Evolutionary conservation across 2,329 filamentous ascomycete species (phyloP).

Genomic region (Ampelomyces quisqualis): DNA sequence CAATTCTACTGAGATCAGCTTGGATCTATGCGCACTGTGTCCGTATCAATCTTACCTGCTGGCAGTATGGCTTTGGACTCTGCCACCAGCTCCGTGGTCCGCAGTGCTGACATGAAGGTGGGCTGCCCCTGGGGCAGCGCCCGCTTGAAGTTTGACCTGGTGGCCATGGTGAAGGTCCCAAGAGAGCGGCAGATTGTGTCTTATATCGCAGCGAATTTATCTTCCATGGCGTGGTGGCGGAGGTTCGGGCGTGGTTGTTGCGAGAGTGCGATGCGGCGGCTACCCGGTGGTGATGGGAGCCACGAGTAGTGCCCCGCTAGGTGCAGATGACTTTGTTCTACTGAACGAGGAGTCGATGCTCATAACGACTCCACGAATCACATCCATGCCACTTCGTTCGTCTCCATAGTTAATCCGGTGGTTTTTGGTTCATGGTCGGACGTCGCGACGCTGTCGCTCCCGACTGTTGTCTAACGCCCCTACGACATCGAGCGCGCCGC

Average conservation of each 20-base stretch:
- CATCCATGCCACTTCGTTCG: no score
- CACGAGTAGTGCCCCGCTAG: background rate
- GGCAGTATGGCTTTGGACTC: slow-evolving; percentile 77
- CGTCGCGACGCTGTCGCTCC: no score
- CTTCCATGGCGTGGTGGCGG: slow-evolving; percentile 12
- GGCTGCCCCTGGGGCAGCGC: slow-evolving; percentile 31
- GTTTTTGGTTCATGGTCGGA: no score
- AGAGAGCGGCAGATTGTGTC: background rate
- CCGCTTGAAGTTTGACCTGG: slow-evolving; percentile 55
- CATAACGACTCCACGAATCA: no score
- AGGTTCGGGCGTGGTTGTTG: slow-evolving; percentile 8
- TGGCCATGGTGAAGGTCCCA: slow-evolving; percentile 22
- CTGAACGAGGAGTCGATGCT: no score
- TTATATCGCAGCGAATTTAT: slow-evolving; percentile 1
- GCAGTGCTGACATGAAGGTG: slow-evolving; percentile 71
- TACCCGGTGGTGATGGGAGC: slow-evolving; percentile 2
- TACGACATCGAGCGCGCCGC: no score
- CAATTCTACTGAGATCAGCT: slow-evolving; percentile 62
- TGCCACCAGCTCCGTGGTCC: slow-evolving; percentile 76
- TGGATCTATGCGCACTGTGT: background rate
- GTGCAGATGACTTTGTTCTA: no score
- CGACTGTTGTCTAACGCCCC: no score
- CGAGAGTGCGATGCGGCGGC: background rate
- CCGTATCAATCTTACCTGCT: slow-evolving; percentile 61
- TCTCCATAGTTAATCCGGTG: no score